Conservation (phyloP, 1,139 yeast species). For the Meyerozyma carpophila region DNA sequence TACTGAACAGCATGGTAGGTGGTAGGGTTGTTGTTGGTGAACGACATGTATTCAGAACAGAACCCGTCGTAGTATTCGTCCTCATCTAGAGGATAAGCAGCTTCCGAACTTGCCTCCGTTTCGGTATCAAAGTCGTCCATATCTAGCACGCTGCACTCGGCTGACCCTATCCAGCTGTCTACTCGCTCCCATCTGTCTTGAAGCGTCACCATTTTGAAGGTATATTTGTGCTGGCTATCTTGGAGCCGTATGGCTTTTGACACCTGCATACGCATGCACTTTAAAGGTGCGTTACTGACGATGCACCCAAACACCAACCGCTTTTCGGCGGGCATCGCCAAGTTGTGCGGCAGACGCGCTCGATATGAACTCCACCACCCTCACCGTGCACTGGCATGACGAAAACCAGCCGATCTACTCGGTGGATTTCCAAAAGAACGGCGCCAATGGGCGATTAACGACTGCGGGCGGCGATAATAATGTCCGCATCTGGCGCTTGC, state of each 20-base stretch:
- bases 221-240: neutral
- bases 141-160: neutral
- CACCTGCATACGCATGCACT: neutral
- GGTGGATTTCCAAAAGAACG: constrained; percentile 65
- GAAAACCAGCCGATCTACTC: constrained; percentile 80
- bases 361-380: constrained; percentile 54
- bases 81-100: neutral
- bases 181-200: neutral
- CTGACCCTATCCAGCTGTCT: neutral
- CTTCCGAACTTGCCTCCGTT: neutral
- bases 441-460: constrained; percentile 44
- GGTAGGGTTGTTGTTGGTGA: constrained; percentile 38
- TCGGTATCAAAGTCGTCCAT: neutral
- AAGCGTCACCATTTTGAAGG: neutral
- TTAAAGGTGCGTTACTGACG: neutral
- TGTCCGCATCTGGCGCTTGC: constrained; percentile 58
- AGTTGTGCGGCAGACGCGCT: neutral
- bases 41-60: constrained; percentile 30
- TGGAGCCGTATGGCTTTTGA: neutral
- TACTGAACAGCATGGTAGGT: constrained; percentile 35
- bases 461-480: constrained; percentile 96
- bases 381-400: constrained; percentile 79
- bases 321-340: neutral
- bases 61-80: constrained; percentile 5
- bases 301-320: neutral